A percentile compares a stretch with the other conserved stretches of the same genome.
Evolutionary conservation across 2,329 filamentous ascomycete species (phyloP).

Genomic region (Alternaria brassicicola): DNA sequence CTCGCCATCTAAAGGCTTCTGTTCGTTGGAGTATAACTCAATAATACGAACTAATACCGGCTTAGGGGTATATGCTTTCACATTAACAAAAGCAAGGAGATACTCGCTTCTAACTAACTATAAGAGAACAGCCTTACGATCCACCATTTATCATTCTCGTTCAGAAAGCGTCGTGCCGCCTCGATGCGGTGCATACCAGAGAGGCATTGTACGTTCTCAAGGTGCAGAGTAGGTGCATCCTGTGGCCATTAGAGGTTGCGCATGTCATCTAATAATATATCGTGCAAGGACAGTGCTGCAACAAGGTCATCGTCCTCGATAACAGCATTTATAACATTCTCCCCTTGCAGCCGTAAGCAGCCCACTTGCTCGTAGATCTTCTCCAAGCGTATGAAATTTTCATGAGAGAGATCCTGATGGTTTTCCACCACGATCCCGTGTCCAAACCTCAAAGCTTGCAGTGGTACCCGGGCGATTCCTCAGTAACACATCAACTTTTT

Average conservation of each 20-base stretch:
- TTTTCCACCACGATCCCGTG: slow-evolving; percentile 6
- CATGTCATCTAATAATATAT: slow-evolving; percentile 8
- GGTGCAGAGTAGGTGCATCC: slow-evolving; percentile 17
- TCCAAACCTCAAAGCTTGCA: slow-evolving; percentile 11
- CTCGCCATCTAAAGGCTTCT: slow-evolving; percentile 22
- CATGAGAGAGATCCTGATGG: slow-evolving; percentile 3
- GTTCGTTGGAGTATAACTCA: slow-evolving; percentile 20
- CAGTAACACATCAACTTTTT: slow-evolving; percentile 8
- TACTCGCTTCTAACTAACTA: slow-evolving; percentile 5
- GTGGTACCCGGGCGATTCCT: slow-evolving; percentile 10
- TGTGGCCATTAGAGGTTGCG: slow-evolving; percentile 9
- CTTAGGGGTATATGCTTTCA: slow-evolving; percentile 11
- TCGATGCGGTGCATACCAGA: slow-evolving; percentile 22
- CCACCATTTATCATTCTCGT: slow-evolving; percentile 33
- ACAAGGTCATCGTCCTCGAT: slow-evolving; percentile 16
- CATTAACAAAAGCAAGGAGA: too few species aligned
- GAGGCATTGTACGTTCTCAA: slow-evolving; percentile 21
- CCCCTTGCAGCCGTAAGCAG: slow-evolving; percentile 18
- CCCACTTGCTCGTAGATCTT: slow-evolving; percentile 11
- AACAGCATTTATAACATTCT: slow-evolving; percentile 28
- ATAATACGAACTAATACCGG: slow-evolving; percentile 16
- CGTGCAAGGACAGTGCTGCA: slow-evolving; percentile 6
- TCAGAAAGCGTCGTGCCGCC: slow-evolving; percentile 18
- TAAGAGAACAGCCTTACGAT: slow-evolving; percentile 24
- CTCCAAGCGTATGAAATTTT: slow-evolving; percentile 6